A percentile compares a stretch with the other conserved stretches of the same genome.
Evolutionary conservation across 345 rosid genomes (phyloP).

Genomic region (Arabis alpina): DNA sequence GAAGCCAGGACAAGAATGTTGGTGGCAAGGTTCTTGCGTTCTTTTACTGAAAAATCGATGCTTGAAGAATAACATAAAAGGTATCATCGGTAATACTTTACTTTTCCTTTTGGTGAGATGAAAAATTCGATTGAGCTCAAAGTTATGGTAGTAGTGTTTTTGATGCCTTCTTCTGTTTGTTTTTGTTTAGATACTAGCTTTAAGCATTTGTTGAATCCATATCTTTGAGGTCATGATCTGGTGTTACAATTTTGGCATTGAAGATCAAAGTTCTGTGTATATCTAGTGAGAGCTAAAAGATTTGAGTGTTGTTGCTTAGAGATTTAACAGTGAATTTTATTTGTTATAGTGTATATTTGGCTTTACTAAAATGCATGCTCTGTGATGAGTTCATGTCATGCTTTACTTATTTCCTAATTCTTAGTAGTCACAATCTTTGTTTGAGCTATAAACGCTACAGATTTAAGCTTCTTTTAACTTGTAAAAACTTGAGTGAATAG

Average conservation of each 20-base stretch:
- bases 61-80: background rate
- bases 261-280: background rate
- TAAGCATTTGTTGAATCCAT: background rate
- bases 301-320: slow-evolving; percentile 4
- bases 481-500: background rate
- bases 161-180: too few relatives aligned
- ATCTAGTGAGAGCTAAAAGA: background rate
- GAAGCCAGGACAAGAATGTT: slow-evolving; percentile 89
- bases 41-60: slow-evolving; percentile 54
- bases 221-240: background rate
- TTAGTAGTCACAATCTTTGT: too few relatives aligned
- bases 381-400: background rate
- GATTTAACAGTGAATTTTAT: slow-evolving; percentile 2
- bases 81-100: slow-evolving; percentile 28
- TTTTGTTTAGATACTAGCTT: too few relatives aligned
- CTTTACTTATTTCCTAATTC: too few relatives aligned
- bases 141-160: too few relatives aligned
- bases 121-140: slow-evolving; percentile 33
- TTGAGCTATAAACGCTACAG: background rate
- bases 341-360: background rate
- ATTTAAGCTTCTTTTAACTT: background rate
- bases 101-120: slow-evolving; percentile 32
- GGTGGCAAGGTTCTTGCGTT: slow-evolving; percentile 86
- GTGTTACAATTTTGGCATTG: background rate
- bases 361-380: background rate